A percentile compares a stretch with the other conserved stretches of the same genome.
These are phyloP conservation scores for Botryococcus braunii DNA, from an alignment of 163 green algal species.

Conservation along the genomic window DNA sequence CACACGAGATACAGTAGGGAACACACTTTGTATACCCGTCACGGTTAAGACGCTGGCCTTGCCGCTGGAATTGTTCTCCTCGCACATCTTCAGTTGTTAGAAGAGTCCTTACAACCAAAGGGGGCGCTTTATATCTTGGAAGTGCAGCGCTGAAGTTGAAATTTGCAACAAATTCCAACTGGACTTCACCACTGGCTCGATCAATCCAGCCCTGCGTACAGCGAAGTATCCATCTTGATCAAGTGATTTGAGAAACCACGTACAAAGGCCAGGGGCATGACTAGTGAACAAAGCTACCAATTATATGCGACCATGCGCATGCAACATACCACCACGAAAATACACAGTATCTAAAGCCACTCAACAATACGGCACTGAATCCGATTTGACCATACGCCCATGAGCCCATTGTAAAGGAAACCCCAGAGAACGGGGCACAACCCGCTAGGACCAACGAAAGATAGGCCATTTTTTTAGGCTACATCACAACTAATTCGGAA, in stretches of 20 bases:
- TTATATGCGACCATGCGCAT: no score
- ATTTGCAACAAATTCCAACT: neutral
- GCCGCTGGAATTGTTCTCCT: conserved; percentile 23
- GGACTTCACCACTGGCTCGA: neutral
- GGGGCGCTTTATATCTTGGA: conserved; percentile 23
- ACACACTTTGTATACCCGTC: conserved; percentile 23
- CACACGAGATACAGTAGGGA: neutral
- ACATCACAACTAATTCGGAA: no score
- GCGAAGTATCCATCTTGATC: neutral
- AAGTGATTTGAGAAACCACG: neutral
- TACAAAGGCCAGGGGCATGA: neutral
- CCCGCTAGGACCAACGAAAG: no score
- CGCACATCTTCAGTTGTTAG: conserved; percentile 43
- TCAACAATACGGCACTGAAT: no score
- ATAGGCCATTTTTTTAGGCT: no score
- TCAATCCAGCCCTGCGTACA: neutral
- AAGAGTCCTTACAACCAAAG: conserved; percentile 44
- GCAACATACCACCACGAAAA: no score
- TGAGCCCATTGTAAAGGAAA: no score
- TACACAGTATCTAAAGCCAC: no score
- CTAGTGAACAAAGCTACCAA: neutral
- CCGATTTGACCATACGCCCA: no score
- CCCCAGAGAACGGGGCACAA: no score
- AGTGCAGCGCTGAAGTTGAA: neutral
- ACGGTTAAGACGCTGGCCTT: conserved; percentile 22